A percentile compares a stretch with the other conserved stretches of the same genome.
phyloP scores from a whole-genome alignment of 2,329 filamentous ascomycete genomes.

The Epichloe aotearoae region DNA sequence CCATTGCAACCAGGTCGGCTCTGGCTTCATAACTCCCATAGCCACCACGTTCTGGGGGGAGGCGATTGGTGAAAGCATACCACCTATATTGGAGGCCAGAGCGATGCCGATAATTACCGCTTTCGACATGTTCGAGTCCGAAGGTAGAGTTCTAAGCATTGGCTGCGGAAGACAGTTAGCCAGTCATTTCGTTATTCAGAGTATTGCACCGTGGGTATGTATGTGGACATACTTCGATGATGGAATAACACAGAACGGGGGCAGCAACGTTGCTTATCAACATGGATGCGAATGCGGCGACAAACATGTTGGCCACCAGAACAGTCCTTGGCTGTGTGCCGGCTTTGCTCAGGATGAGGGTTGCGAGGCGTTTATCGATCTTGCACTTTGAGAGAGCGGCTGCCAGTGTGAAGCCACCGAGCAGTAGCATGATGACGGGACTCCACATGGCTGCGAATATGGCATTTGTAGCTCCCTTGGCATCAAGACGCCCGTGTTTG shows the following conservation, averaged over 20 bases:
- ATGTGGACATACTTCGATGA: conserved; percentile 62
- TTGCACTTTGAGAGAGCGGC: conserved; percentile 93
- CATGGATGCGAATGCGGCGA: conserved; percentile 96
- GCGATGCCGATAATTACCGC: conserved; percentile 92
- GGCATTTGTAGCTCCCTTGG: conserved; percentile 68
- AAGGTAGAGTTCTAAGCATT: conserved; percentile 81
- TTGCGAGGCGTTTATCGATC: conserved; percentile 94
- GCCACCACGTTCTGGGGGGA: conserved; percentile 99
- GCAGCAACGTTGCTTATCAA: conserved; percentile 98
- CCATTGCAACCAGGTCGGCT: conserved; percentile 89
- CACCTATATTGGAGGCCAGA: conserved; percentile 87
- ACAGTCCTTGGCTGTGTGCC: conserved; percentile 83
- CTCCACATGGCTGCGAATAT: conserved; percentile 98
- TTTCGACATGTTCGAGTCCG: conserved; percentile 87
- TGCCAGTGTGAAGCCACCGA: conserved; percentile 91
- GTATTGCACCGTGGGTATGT: background rate
- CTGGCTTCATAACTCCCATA: conserved; percentile 84
- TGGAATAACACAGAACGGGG: conserved; percentile 91
- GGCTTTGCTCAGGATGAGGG: conserved; percentile 89
- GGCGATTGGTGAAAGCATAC: conserved; percentile 91
- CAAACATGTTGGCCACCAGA: conserved; percentile 95
- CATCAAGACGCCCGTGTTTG: conserved; percentile 53
- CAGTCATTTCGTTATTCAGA: background rate
- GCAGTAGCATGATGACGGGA: conserved; percentile 92
- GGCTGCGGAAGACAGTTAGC: conserved; percentile 38